A percentile compares a stretch with the other conserved stretches of the same genome.
phyloP scores from a whole-genome alignment of 805 yeast species.

The Clavispora vitiphila region DNA sequence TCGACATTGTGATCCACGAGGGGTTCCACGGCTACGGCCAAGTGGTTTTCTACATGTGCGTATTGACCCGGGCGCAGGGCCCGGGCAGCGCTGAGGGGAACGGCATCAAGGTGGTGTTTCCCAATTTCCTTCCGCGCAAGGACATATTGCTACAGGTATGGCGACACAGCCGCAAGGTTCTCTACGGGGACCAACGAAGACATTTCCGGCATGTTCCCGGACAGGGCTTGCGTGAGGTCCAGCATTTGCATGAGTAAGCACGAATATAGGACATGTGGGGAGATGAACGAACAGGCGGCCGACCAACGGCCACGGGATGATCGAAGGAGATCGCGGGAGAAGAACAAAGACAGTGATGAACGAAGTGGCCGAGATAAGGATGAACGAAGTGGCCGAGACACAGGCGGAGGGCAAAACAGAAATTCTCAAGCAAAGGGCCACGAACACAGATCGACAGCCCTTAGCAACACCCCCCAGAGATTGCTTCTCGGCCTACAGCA shows the following conservation, averaged over 20 bases:
- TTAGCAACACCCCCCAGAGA: too few relatives aligned
- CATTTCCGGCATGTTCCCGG: slow-evolving; percentile 17
- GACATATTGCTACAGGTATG: slow-evolving; percentile 36
- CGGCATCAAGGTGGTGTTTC: slow-evolving; percentile 34
- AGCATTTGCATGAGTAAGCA: slow-evolving; percentile 10
- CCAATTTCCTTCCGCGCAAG: slow-evolving; percentile 38
- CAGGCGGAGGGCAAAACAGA: too few relatives aligned
- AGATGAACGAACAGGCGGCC: background rate
- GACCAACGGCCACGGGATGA: too few relatives aligned
- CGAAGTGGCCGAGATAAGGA: too few relatives aligned
- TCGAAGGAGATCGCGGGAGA: too few relatives aligned
- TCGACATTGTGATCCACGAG: slow-evolving; percentile 69
- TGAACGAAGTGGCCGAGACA: too few relatives aligned
- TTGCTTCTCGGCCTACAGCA: too few relatives aligned
- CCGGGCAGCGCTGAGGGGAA: slow-evolving; percentile 13
- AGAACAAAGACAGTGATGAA: too few relatives aligned
- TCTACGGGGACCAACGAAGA: slow-evolving; percentile 21
- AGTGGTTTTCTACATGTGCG: slow-evolving; percentile 60
- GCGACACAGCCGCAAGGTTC: slow-evolving; percentile 32
- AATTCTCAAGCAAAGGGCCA: too few relatives aligned
- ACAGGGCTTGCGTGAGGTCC: slow-evolving; percentile 16
- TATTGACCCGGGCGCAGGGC: slow-evolving; percentile 40
- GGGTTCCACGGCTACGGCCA: slow-evolving; percentile 63
- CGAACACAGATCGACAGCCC: too few relatives aligned
- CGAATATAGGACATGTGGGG: too few relatives aligned